A percentile compares a stretch with the other conserved stretches of the same genome.
Evolutionary conservation across 805 yeast genomes (phyloP).

Genomic region (Sugiyamaella chiloensis): DNA sequence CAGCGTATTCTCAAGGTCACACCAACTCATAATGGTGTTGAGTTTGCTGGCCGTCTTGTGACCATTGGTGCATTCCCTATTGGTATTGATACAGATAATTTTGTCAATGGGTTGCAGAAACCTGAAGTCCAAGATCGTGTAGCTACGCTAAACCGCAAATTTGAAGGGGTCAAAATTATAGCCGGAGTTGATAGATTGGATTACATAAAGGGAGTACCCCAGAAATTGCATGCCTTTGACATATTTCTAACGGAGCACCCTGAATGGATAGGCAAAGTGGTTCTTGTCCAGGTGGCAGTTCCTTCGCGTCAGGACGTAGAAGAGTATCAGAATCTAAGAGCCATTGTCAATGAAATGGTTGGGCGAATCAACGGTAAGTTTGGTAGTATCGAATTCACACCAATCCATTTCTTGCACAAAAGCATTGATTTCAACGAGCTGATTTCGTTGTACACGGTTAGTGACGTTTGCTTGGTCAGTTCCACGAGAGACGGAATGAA

Average conservation of each 20-base stretch:
- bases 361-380: constrained; percentile 95
- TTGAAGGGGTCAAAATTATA: constrained; percentile 73
- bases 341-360: constrained; percentile 92
- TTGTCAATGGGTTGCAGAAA: constrained; percentile 70
- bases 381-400: constrained; percentile 96
- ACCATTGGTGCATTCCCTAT: constrained; percentile 97
- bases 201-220: constrained; percentile 97
- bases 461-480: constrained; percentile 89
- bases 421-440: constrained; percentile 88
- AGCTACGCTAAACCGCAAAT: constrained; percentile 58
- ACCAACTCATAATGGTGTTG: constrained; percentile 88
- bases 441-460: constrained; percentile 76
- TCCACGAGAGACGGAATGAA: constrained; percentile 99
- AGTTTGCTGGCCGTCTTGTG: constrained; percentile 65
- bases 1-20: constrained; percentile 76
- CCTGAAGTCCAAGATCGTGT: constrained; percentile 65
- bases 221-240: constrained; percentile 93
- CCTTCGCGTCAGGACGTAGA: constrained; percentile 98
- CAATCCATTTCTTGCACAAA: constrained; percentile 94
- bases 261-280: constrained; percentile 97
- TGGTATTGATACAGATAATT: constrained; percentile 94
- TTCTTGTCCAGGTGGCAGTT: constrained; percentile 93
- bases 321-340: constrained; percentile 89
- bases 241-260: constrained; percentile 90
- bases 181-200: constrained; percentile 97